Evolutionary conservation across 208 protist genomes (phyloP).

Genomic region (Trypanosoma cruzi): DNA sequence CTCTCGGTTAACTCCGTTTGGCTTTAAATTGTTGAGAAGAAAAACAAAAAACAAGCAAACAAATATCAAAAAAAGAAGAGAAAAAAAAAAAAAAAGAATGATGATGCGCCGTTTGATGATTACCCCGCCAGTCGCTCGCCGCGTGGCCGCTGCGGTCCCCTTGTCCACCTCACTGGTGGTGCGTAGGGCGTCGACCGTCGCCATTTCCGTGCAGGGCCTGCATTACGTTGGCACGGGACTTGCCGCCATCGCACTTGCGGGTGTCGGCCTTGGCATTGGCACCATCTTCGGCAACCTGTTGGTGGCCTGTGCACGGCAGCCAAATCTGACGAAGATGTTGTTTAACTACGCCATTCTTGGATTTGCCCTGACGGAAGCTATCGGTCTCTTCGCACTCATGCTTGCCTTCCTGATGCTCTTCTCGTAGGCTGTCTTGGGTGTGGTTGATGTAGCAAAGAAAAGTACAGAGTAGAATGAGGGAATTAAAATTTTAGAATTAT

Average conservation of each 20-base stretch:
- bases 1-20: neutral
- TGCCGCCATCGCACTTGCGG: constrained; percentile 67
- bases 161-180: constrained; percentile 30
- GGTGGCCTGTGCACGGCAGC: constrained; percentile 72
- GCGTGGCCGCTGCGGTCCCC: constrained; percentile 3
- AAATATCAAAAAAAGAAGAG: constrained; percentile 8
- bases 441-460: neutral
- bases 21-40: neutral
- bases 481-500: neutral
- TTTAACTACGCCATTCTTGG: constrained; percentile 87
- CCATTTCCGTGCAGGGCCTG: constrained; percentile 68
- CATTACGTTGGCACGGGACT: constrained; percentile 78
- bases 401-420: constrained; percentile 84
- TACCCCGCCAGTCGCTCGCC: constrained; percentile 50
- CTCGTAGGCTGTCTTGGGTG: constrained; percentile 38
- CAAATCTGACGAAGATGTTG: constrained; percentile 74
- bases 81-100: constrained; percentile 23
- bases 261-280: constrained; percentile 79
- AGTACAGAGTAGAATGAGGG: neutral
- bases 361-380: constrained; percentile 81
- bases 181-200: constrained; percentile 56
- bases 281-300: constrained; percentile 71
- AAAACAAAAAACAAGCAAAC: neutral
- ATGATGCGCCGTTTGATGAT: constrained; percentile 79
- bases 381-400: constrained; percentile 78